A percentile compares a stretch with the other conserved stretches of the same genome.
phyloP scores from a whole-genome alignment of 1,139 yeast species.

The Taphrina confusa region DNA sequence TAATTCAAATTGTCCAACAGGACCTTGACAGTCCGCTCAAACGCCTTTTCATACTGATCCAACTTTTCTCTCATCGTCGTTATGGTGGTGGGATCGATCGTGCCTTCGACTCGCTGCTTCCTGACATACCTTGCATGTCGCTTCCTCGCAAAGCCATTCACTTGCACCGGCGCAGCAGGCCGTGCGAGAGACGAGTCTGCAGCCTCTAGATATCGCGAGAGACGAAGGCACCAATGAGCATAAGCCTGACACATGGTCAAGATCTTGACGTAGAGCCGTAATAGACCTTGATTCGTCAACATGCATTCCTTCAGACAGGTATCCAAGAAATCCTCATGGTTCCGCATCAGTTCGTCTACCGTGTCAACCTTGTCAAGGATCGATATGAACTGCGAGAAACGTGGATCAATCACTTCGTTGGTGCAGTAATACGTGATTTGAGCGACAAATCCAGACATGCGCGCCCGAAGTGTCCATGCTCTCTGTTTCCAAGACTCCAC shows the following conservation, averaged over 20 bases:
- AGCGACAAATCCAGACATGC: conserved; percentile 63
- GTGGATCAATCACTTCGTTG: conserved; percentile 62
- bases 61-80: conserved; percentile 55
- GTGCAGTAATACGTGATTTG: conserved; percentile 61
- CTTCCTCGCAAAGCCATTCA: conserved; percentile 58
- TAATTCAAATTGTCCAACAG: conserved; percentile 59
- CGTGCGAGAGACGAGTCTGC: conserved; percentile 55
- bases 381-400: conserved; percentile 53
- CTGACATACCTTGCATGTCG: conserved; percentile 54
- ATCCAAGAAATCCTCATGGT: conserved; percentile 62
- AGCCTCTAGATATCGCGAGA: conserved; percentile 59
- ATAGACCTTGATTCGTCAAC: conserved; percentile 61
- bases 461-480: conserved; percentile 59
- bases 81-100: conserved; percentile 49
- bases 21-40: conserved; percentile 57
- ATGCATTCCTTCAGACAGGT: conserved; percentile 68
- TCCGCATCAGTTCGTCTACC: conserved; percentile 55
- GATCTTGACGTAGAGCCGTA: conserved; percentile 51
- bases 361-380: conserved; percentile 48
- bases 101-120: conserved; percentile 35
- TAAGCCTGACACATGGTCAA: conserved; percentile 52
- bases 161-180: conserved; percentile 54
- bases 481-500: conserved; percentile 60
- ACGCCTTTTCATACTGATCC: conserved; percentile 57
- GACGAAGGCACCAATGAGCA: conserved; percentile 57